phyloP scores from a whole-genome alignment of 148 eudicot species.

The Diospyros kaki region DNA sequence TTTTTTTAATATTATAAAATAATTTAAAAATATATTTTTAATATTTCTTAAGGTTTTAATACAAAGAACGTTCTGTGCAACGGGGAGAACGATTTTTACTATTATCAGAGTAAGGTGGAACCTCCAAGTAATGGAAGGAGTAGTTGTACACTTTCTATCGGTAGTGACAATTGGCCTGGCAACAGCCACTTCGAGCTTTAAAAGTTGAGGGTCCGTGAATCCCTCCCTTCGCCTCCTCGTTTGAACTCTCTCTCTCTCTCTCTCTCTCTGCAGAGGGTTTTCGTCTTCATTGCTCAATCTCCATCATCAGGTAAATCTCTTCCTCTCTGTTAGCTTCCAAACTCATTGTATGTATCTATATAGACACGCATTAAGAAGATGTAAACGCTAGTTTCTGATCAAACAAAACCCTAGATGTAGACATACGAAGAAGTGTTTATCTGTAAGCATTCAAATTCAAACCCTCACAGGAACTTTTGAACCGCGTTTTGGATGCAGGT shows the following conservation, averaged over 20 bases:
- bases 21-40: no score
- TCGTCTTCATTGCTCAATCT: not conserved
- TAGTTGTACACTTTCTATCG: no score
- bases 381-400: no score
- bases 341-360: not conserved
- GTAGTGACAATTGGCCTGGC: not conserved
- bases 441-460: not conserved
- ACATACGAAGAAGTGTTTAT: not conserved
- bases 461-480: slow-evolving; percentile 26
- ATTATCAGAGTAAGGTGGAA: no score
- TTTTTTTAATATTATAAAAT: no score
- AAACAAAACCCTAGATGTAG: not conserved
- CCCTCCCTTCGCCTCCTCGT: not conserved
- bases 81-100: no score
- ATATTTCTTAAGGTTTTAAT: no score
- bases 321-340: not conserved
- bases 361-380: not conserved
- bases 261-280: not conserved
- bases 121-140: no score
- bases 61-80: no score
- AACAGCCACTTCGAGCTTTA: not conserved
- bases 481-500: not conserved
- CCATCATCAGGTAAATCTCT: not conserved
- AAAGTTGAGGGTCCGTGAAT: not conserved
- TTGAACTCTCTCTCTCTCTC: not conserved